Evolutionary conservation across 371 early-diverging fungal species (phyloP).

Genomic region (Rhizopus arrhizus): DNA sequence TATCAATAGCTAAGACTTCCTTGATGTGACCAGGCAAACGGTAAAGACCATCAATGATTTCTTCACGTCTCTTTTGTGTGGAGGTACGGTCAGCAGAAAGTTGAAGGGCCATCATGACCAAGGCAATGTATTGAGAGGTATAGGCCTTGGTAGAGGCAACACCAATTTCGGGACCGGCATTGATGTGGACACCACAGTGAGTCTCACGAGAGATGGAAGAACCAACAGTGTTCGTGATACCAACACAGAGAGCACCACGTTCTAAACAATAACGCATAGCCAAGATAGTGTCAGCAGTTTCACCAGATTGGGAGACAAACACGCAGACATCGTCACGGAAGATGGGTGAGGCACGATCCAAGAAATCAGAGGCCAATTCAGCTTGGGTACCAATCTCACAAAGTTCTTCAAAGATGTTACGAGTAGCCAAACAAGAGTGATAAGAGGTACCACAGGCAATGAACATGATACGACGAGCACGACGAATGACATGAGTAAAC

Average conservation of each 20-base stretch:
- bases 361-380: conserved; percentile 97
- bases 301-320: conserved; percentile 99
- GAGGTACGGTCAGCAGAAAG: conserved; percentile 90
- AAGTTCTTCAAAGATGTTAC: conserved; percentile 97
- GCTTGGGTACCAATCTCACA: conserved; percentile 95
- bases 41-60: conserved; percentile 95
- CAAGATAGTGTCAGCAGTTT: conserved; percentile 98
- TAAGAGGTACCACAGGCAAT: conserved; percentile 99
- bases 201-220: conserved; percentile 97
- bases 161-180: conserved; percentile 99
- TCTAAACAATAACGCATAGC: conserved; percentile 98
- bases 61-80: conserved; percentile 85
- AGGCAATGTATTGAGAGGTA: conserved; percentile 98
- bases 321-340: conserved; percentile 99
- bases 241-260: conserved; percentile 97
- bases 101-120: conserved; percentile 98
- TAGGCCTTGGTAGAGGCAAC: conserved; percentile 99
- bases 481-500: conserved; percentile 90
- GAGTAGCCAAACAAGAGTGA: conserved; percentile 94
- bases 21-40: conserved; percentile 92
- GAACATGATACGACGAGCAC: conserved; percentile 96
- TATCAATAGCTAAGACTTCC: conserved; percentile 87
- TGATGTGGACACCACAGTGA: conserved; percentile 99
- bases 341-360: conserved; percentile 95
- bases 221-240: conserved; percentile 99